Evolutionary conservation across 163 green algal genomes (phyloP).

Genomic region (Chlorella variabilis): DNA sequence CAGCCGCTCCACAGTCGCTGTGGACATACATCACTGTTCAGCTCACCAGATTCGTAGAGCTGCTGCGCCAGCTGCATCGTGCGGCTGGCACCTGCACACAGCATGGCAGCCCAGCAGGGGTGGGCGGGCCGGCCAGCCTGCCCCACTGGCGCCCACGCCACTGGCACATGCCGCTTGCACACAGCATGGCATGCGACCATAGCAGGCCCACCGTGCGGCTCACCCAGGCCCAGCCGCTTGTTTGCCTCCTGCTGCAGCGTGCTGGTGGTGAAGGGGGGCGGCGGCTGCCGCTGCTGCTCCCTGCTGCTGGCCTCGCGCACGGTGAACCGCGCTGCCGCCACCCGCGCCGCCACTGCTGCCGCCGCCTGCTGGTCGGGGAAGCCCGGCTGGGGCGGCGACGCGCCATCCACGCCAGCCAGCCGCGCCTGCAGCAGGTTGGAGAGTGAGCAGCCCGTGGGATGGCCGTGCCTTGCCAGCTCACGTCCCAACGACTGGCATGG

Average conservation of each 20-base stretch:
- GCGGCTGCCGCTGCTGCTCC: slow-evolving; percentile 55
- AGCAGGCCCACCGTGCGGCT: not conserved
- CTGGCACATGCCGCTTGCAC: no score
- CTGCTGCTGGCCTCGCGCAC: not conserved
- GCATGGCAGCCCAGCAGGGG: no score
- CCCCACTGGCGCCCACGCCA: no score
- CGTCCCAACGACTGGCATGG: not conserved
- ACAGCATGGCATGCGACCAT: no score
- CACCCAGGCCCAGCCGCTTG: slow-evolving; percentile 71
- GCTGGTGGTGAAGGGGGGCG: slow-evolving; percentile 87
- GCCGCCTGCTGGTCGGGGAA: not conserved
- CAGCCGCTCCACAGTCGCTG: no score
- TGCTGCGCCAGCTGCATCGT: slow-evolving; percentile 92
- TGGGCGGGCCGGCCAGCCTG: no score
- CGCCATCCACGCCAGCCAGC: slow-evolving; percentile 31
- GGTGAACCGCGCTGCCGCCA: slow-evolving; percentile 10
- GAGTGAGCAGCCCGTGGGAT: not conserved
- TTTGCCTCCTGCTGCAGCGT: slow-evolving; percentile 91
- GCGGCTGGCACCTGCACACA: slow-evolving; percentile 43
- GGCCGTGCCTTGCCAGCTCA: not conserved
- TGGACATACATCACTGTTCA: no score
- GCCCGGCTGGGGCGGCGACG: slow-evolving; percentile 28
- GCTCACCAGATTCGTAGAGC: slow-evolving; percentile 87
- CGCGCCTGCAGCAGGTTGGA: slow-evolving; percentile 17
- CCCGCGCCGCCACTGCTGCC: not conserved